These are phyloP conservation scores for Kwoniella mangroviensis DNA, from an alignment of 768 basidiomycete genomes.

Conservation along the genomic window DNA sequence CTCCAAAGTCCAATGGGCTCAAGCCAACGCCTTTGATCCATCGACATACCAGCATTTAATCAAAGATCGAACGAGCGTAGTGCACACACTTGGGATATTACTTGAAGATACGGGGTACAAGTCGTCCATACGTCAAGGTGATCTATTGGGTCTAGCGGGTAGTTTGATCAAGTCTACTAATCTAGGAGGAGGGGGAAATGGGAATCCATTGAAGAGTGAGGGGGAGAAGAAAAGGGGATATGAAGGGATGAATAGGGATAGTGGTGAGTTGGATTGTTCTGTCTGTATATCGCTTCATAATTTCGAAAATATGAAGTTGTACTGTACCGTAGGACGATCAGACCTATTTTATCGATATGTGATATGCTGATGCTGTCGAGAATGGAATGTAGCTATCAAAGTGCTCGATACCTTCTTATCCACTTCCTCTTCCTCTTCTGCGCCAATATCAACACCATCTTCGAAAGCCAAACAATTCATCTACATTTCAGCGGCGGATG, in stretches of 20 bases:
- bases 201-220: constrained; percentile 58
- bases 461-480: constrained; percentile 64
- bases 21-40: constrained; percentile 79
- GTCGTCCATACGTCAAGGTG: constrained; percentile 65
- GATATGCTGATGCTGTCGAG: neutral
- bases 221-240: constrained; percentile 62
- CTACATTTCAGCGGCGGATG: constrained; percentile 93
- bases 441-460: neutral
- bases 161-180: constrained; percentile 59
- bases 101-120: constrained; percentile 85
- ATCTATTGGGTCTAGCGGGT: constrained; percentile 65
- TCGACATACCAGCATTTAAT: constrained; percentile 73
- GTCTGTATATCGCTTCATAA: too few relatives aligned
- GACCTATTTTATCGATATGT: neutral
- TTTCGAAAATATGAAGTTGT: too few relatives aligned
- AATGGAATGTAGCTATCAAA: constrained; percentile 60
- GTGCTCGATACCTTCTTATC: constrained; percentile 73
- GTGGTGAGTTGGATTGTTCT: constrained; percentile 64
- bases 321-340: too few relatives aligned
- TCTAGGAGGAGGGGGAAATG: constrained; percentile 38
- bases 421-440: constrained; percentile 15
- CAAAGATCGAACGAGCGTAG: constrained; percentile 72
- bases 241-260: constrained; percentile 82
- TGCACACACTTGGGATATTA: constrained; percentile 91
- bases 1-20: constrained; percentile 76